These are phyloP conservation scores for Tylopilus plumbeoviolaceoides DNA, from an alignment of 768 basidiomycete species.

Conservation along the genomic window DNA sequence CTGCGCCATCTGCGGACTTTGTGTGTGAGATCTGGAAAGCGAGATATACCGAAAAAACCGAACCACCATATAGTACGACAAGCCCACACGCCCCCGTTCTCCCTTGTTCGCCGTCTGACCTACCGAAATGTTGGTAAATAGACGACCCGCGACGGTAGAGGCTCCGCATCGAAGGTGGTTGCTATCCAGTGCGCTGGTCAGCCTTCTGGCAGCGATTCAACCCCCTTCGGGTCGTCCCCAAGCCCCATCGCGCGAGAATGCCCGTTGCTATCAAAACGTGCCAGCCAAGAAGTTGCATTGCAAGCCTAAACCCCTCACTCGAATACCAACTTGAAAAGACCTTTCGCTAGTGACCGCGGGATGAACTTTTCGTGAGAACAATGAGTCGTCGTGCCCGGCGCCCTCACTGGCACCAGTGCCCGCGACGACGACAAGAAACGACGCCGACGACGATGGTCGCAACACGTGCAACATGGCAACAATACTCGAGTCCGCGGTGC, in stretches of 20 bases:
- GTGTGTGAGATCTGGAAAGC: conserved; percentile 19
- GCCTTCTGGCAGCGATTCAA: conserved; percentile 7
- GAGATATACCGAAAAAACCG: conserved; percentile 7
- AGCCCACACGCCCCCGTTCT: too few relatives aligned
- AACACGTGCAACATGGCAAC: conserved; percentile 8
- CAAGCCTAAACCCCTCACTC: too few relatives aligned
- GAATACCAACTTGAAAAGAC: too few relatives aligned
- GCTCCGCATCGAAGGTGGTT: conserved; percentile 19
- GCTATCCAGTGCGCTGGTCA: conserved; percentile 9
- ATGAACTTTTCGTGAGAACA: conserved; percentile 12
- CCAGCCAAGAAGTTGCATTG: conserved; percentile 3
- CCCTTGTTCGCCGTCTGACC: neutral
- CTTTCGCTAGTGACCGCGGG: too few relatives aligned
- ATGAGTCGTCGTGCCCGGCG: too few relatives aligned
- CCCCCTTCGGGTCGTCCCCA: conserved; percentile 2
- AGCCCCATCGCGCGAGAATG: conserved; percentile 9
- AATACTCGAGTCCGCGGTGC: conserved; percentile 15
- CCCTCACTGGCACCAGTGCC: too few relatives aligned
- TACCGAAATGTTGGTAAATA: neutral
- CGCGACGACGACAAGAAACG: conserved; percentile 2
- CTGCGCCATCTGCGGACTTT: conserved; percentile 20
- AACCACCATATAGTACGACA: too few relatives aligned
- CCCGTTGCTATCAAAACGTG: conserved; percentile 18
- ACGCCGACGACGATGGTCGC: conserved; percentile 9
- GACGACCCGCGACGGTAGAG: conserved; percentile 2